A percentile compares a stretch with the other conserved stretches of the same genome.
These are phyloP conservation scores for Pelargonium fulgidum DNA, from an alignment of 441 rosid species.

Conservation along the genomic window DNA sequence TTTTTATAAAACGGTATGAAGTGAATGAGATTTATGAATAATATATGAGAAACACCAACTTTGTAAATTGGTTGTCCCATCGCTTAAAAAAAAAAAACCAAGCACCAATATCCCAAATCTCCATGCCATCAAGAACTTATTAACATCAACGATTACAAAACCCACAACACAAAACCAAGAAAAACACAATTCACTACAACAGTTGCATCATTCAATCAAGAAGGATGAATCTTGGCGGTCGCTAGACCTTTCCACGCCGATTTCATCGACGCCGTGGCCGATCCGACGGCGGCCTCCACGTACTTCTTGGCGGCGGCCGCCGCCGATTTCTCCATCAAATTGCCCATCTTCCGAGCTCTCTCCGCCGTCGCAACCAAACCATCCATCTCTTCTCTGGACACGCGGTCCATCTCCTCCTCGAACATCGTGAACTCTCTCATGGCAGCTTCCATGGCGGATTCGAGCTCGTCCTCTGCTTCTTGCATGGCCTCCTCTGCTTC, in stretches of 20 bases:
- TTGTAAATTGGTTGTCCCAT: too few species aligned
- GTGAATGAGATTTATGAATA: too few species aligned
- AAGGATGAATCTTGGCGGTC: constrained; percentile 64
- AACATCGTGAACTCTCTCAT: constrained; percentile 67
- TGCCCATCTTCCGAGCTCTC: constrained; percentile 50
- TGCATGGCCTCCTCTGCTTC: constrained; percentile 38
- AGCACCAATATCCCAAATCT: too few species aligned
- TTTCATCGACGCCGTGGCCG: constrained; percentile 79
- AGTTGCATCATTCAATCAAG: constrained; percentile 22
- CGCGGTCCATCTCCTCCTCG: constrained; percentile 66
- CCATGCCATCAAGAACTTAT: too few species aligned
- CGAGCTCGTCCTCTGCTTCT: constrained; percentile 57
- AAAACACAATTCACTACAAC: too few species aligned
- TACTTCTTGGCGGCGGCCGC: constrained; percentile 53
- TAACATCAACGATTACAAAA: too few species aligned
- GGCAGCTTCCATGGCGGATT: constrained; percentile 63
- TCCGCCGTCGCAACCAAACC: constrained; percentile 42
- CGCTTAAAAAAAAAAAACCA: too few species aligned
- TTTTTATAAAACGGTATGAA: too few species aligned
- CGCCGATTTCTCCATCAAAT: constrained; percentile 50
- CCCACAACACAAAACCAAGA: too few species aligned
- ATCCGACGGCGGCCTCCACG: constrained; percentile 60
- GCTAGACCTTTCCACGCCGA: constrained; percentile 59
- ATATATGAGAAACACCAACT: too few species aligned
- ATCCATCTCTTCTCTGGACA: constrained; percentile 31